Evolutionary conservation across 2,329 filamentous ascomycete genomes (phyloP), one percentile per base, ranked within the genome.

Genomic region (Stemphylium lycopersici): DNA sequence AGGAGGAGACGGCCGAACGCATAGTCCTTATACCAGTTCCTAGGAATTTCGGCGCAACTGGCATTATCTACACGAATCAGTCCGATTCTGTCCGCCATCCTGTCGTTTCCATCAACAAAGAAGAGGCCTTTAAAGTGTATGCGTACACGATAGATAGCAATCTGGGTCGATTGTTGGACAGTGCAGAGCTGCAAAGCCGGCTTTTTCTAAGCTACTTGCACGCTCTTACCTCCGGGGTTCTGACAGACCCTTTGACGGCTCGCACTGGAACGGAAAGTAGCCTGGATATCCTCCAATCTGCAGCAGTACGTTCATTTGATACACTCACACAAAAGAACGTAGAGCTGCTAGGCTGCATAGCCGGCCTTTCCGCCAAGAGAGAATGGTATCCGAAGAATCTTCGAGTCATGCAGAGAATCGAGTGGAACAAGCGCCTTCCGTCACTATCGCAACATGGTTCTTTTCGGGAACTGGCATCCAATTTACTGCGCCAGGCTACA

Each of bases 211-310:
- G 53, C 7, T 81, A 82, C 24, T 66, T 87, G 0, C 84, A 87
- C 56, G 83, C 80, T 0, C 51, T 85, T 0, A 87, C 84, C 0
- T 82, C 83, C 0, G 77, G 78, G 43, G 82, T 76, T 22, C 67
- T 84, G 0, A 79, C 80, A 0, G 84, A 87, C 58, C 70, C 69
- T 0, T 71, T 86, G 0, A 83, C 79, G 0, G 41, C 62, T 0
- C 67, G 70, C 4, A 87, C 83, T 0, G 85, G 85, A 0, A 84
- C 82, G 0, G 84, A 87, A 57, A 68, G 81, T 40, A 81, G 83
- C 0, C 60, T 87, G 0, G 58, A 63, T 0, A 82, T 84, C 1
- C 64, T 87, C 0, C 38, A 53, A 0, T 83, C 81, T 0, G 82
- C 81, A 0, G 75, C 81, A 0, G 68, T 84, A 0, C 64, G 70